Percentiles rank a stretch among this genome's conserved stretches.
Evolutionary conservation across 176 grass and related monocot species (phyloP).

Genomic region (bread wheat (Triticum aestivum)): IWGSC_CS_RefSeq_v2.1 NC_057797.1:640966246-640966745

Average conservation of each 20-base stretch:
- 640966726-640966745: too few species aligned
- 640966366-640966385: background rate
- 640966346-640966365: background rate
- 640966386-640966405: background rate
- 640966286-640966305: background rate
- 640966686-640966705: too few species aligned
- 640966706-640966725: too few species aligned
- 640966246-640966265: background rate
- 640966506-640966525: background rate
- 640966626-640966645: background rate
- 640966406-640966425: constrained; percentile 5
- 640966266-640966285: constrained; percentile 7
- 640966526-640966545: too few species aligned
- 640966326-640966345: constrained; percentile 8
- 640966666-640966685: too few species aligned
- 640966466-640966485: background rate
- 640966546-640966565: background rate
- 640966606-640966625: background rate
- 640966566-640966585: background rate
- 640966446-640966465: background rate
- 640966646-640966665: too few species aligned
- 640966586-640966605: background rate
- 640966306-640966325: background rate
- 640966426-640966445: constrained; percentile 23
- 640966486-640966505: background rate